Evolutionary conservation across 495 filamentous ascomycete species (phyloP).

Genomic region (Penicillium chermesinum): DNA sequence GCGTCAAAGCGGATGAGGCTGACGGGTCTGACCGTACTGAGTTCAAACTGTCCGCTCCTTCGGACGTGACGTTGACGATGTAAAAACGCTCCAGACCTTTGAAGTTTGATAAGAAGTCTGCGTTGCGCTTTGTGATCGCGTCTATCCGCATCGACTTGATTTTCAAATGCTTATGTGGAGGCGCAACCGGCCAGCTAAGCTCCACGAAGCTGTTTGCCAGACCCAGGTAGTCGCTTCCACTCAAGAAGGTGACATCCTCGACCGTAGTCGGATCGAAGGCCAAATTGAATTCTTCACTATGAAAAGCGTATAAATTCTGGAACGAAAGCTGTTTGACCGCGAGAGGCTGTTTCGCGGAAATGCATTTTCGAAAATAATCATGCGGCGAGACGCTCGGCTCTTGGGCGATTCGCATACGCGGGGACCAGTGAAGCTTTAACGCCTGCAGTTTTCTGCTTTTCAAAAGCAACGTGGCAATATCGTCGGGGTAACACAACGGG

Average conservation of each 20-base stretch:
- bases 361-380: conserved; percentile 53
- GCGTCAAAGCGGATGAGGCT: conserved; percentile 23
- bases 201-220: conserved; percentile 53
- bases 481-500: conserved; percentile 60
- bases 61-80: conserved; percentile 36
- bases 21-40: conserved; percentile 16
- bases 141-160: conserved; percentile 43
- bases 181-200: conserved; percentile 41
- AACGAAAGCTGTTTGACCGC: conserved; percentile 45
- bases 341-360: conserved; percentile 40
- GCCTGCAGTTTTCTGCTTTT: conserved; percentile 49
- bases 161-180: conserved; percentile 13
- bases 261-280: conserved; percentile 38
- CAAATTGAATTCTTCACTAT: conserved; percentile 38
- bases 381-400: conserved; percentile 52
- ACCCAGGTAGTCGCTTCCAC: conserved; percentile 33
- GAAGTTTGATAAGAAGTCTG: conserved; percentile 34
- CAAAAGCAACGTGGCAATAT: conserved; percentile 52
- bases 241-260: conserved; percentile 50
- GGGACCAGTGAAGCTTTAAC: conserved; percentile 55
- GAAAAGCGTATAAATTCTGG: conserved; percentile 54
- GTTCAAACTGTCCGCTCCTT: conserved; percentile 26
- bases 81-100: conserved; percentile 42
- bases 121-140: conserved; percentile 33
- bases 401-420: conserved; percentile 54